Evolutionary conservation across 1,284 basidiomycete genomes (phyloP).

Genomic region (Psilocybe mexicana): DNA sequence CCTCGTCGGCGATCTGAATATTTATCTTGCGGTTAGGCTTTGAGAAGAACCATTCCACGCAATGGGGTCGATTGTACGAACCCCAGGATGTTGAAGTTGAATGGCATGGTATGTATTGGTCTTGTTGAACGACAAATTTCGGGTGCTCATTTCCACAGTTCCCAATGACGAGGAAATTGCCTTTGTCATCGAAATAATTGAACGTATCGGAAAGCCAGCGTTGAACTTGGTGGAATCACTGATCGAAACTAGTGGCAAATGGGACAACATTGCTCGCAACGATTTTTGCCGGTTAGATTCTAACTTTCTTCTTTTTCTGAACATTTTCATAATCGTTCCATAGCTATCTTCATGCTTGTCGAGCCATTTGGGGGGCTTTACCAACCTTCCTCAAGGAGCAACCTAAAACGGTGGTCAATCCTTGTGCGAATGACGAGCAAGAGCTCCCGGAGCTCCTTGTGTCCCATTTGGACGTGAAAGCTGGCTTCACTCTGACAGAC

Average conservation of each 20-base stretch:
- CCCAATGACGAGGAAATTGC: constrained; percentile 76
- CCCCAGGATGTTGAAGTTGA: constrained; percentile 80
- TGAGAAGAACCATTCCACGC: constrained; percentile 67
- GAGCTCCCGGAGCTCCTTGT: constrained; percentile 70
- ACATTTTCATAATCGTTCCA: constrained; percentile 2
- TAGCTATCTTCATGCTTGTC: constrained; percentile 64
- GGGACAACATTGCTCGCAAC: constrained; percentile 81
- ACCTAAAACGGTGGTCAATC: constrained; percentile 54
- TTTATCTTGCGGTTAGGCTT: constrained; percentile 51
- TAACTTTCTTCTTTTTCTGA: constrained; percentile 4
- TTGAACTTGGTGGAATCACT: constrained; percentile 71
- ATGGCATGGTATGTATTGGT: constrained; percentile 72
- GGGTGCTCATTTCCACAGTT: constrained; percentile 38
- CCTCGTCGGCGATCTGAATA: constrained; percentile 8
- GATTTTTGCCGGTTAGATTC: constrained; percentile 85
- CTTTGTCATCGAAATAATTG: constrained; percentile 80
- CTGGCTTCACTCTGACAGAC: constrained; percentile 78
- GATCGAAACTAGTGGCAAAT: constrained; percentile 53
- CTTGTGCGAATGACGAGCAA: constrained; percentile 58
- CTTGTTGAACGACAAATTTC: neutral
- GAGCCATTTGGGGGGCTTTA: constrained; percentile 73
- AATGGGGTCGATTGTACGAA: constrained; percentile 87
- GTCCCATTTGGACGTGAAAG: constrained; percentile 62
- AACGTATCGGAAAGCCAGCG: constrained; percentile 67
- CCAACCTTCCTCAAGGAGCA: constrained; percentile 66